Conservation (phyloP, 768 basidiomycete species). For the Psilocybe sp. region DNA sequence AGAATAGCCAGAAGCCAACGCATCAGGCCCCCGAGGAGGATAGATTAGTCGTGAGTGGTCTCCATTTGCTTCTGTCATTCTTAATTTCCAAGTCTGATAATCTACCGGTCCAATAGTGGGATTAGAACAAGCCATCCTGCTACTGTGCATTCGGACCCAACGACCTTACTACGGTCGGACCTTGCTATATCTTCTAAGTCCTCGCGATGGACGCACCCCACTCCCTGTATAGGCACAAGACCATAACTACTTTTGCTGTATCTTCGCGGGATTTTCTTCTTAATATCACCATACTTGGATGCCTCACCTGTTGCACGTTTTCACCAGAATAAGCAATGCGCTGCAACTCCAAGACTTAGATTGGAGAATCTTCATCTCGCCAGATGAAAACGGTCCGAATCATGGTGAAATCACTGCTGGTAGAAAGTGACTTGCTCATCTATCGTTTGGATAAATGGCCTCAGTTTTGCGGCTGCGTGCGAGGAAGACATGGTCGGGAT, state of each 20-base stretch:
- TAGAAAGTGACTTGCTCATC: too few relatives aligned
- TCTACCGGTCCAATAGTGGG: constrained; percentile 33
- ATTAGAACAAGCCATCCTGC: too few relatives aligned
- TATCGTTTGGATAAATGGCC: too few relatives aligned
- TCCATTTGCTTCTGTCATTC: background rate
- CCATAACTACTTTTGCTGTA: background rate
- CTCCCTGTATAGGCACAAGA: too few relatives aligned
- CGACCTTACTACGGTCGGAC: too few relatives aligned
- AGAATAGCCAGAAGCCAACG: constrained; percentile 28
- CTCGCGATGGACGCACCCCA: too few relatives aligned
- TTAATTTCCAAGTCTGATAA: constrained; percentile 8
- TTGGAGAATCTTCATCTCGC: constrained; percentile 6
- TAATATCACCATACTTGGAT: constrained; percentile 14
- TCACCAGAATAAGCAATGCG: constrained; percentile 6
- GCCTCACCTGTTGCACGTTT: constrained; percentile 23
- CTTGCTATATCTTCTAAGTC: too few relatives aligned
- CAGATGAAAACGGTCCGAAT: constrained; percentile 3
- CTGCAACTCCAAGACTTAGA: background rate
- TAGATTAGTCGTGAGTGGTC: constrained; percentile 38
- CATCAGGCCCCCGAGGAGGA: constrained; percentile 34
- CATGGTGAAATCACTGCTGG: background rate
- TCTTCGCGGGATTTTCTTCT: constrained; percentile 1
- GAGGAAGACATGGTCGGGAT: too few relatives aligned
- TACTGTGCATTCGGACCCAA: too few relatives aligned
- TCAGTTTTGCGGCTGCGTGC: too few relatives aligned